Evolutionary conservation across 805 yeast species (phyloP).

Genomic region (Starmerella tilneyi): DNA sequence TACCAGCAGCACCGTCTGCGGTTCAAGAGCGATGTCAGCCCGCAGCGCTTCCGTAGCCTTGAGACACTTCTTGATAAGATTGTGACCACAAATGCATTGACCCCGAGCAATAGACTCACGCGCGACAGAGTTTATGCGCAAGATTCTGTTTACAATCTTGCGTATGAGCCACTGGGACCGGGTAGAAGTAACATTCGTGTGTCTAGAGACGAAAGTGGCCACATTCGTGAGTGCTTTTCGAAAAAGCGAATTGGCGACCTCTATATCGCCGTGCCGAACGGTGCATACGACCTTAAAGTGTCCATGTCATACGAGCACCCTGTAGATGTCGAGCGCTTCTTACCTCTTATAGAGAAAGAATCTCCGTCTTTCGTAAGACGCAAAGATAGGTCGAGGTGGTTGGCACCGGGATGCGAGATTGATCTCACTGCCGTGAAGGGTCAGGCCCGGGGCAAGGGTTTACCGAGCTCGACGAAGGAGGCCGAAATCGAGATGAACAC

Average conservation of each 20-base stretch:
- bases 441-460: constrained; percentile 9
- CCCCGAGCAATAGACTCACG: constrained; percentile 11
- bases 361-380: constrained; percentile 41
- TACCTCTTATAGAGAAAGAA: constrained; percentile 30
- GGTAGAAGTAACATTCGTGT: constrained; percentile 25
- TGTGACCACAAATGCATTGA: constrained; percentile 13
- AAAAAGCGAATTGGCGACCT: constrained; percentile 68
- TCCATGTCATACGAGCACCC: constrained; percentile 74
- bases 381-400: constrained; percentile 62
- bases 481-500: too few relatives aligned
- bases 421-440: constrained; percentile 30
- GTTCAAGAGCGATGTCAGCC: constrained; percentile 27
- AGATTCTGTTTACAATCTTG: constrained; percentile 19
- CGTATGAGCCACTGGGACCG: constrained; percentile 4
- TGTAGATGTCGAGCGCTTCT: constrained; percentile 33
- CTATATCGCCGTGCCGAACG: constrained; percentile 62
- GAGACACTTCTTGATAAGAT: constrained; percentile 22
- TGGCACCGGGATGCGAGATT: constrained; percentile 44
- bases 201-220: constrained; percentile 26
- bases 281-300: constrained; percentile 64
- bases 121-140: constrained; percentile 11
- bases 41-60: constrained; percentile 24
- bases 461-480: too few relatives aligned
- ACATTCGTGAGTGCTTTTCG: constrained; percentile 50
- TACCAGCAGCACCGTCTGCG: constrained; percentile 22